Percentiles rank a stretch among this genome's conserved stretches.
Conservation (phyloP, 1,284 basidiomycete genomes). For the Moesziomyces antarcticus region DNA sequence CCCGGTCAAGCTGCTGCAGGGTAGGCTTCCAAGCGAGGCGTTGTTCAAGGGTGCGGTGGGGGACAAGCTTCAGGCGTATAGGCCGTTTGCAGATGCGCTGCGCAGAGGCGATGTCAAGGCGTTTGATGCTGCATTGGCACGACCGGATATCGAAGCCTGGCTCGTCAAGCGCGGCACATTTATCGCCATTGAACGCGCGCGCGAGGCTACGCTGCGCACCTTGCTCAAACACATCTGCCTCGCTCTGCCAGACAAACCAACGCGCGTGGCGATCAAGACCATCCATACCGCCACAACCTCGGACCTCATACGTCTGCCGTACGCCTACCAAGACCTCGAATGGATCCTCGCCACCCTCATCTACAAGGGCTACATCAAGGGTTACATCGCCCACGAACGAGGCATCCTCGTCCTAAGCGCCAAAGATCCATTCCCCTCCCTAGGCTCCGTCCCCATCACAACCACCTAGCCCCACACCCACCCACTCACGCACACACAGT, state of each 20-base stretch:
- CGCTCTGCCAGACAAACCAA: slow-evolving; percentile 17
- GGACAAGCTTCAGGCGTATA: slow-evolving; percentile 78
- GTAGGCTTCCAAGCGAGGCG: slow-evolving; percentile 79
- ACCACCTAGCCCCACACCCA: slow-evolving; percentile 10
- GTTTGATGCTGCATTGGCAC: slow-evolving; percentile 79
- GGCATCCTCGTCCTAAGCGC: slow-evolving; percentile 89
- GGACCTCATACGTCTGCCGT: slow-evolving; percentile 44
- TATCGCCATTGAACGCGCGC: slow-evolving; percentile 84
- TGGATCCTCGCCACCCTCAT: slow-evolving; percentile 91
- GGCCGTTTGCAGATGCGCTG: slow-evolving; percentile 83
- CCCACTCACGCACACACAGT: too few species aligned
- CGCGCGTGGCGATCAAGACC: slow-evolving; percentile 36
- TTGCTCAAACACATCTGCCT: slow-evolving; percentile 87
- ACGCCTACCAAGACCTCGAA: slow-evolving; percentile 82
- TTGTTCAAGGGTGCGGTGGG: slow-evolving; percentile 77
- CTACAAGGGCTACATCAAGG: slow-evolving; percentile 87
- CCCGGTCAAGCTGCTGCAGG: slow-evolving; percentile 85
- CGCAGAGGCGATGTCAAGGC: slow-evolving; percentile 78
- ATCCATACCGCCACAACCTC: slow-evolving; percentile 40
- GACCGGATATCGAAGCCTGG: slow-evolving; percentile 72
- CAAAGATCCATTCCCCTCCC: slow-evolving; percentile 80
- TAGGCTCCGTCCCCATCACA: slow-evolving; percentile 13
- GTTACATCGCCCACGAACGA: slow-evolving; percentile 95
- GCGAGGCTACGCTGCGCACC: slow-evolving; percentile 85
- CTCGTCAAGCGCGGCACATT: slow-evolving; percentile 85